Evolutionary conservation across 768 basidiomycete genomes (phyloP).

Genomic region (Amanita phalloides): DNA sequence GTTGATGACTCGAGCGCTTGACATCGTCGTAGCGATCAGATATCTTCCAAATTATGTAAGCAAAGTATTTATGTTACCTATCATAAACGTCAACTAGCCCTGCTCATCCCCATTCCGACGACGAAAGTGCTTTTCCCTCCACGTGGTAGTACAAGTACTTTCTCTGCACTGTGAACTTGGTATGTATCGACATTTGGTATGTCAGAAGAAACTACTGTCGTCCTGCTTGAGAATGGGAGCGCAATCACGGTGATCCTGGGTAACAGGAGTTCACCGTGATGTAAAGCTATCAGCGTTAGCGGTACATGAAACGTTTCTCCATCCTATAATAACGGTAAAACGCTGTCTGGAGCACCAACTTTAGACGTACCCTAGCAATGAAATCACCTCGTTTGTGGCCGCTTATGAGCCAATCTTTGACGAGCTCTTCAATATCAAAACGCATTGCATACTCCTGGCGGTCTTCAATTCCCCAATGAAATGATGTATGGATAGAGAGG

Average conservation of each 20-base stretch:
- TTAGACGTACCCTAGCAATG: conserved; percentile 45
- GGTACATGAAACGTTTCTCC: conserved; percentile 45
- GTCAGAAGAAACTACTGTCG: conserved; percentile 46
- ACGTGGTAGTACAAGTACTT: conserved; percentile 71
- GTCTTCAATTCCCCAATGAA: conserved; percentile 60
- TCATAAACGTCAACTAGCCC: too few relatives aligned
- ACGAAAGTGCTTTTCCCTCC: conserved; percentile 77
- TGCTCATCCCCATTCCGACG: conserved; percentile 48
- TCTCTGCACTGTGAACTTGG: conserved; percentile 78
- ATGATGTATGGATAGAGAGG: conserved; percentile 59
- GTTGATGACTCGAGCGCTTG: conserved; percentile 58
- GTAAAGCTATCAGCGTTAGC: conserved; percentile 77
- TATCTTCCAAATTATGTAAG: too few relatives aligned
- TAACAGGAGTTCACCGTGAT: conserved; percentile 69
- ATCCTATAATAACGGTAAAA: conserved; percentile 33
- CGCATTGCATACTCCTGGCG: conserved; percentile 43
- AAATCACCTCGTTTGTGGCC: conserved; percentile 85
- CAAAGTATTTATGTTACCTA: too few relatives aligned
- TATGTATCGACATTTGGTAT: conserved; percentile 69
- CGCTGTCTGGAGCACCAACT: conserved; percentile 4
- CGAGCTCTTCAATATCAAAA: conserved; percentile 75
- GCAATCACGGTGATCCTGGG: conserved; percentile 65
- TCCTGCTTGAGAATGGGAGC: conserved; percentile 37
- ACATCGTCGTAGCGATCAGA: conserved; percentile 16
- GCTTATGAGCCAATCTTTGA: conserved; percentile 83